Conservation (phyloP, 495 filamentous ascomycete genomes). For the Hypoxylon cercidicola region DNA sequence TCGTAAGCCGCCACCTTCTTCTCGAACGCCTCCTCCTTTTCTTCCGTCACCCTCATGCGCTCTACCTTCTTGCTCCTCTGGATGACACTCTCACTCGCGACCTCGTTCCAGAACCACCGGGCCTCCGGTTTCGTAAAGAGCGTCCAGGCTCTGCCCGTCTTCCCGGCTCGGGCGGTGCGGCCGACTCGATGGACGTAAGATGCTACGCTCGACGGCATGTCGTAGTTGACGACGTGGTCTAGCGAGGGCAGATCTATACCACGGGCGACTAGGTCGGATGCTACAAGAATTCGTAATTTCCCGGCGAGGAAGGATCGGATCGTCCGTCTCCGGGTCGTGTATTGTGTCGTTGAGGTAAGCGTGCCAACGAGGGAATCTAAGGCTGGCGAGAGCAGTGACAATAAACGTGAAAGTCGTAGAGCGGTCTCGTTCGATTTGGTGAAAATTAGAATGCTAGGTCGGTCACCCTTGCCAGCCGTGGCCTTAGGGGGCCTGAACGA, state of each 20-base stretch:
- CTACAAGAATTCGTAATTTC: slow-evolving; percentile 78
- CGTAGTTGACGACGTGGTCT: slow-evolving; percentile 92
- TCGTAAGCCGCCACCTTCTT: slow-evolving; percentile 67
- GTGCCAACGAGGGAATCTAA: slow-evolving; percentile 68
- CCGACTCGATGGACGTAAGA: slow-evolving; percentile 95
- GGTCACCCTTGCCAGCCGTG: slow-evolving; percentile 11
- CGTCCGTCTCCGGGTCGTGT: slow-evolving; percentile 66
- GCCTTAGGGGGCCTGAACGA: slow-evolving; percentile 8
- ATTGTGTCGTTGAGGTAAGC: slow-evolving; percentile 78
- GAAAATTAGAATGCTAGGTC: slow-evolving; percentile 78
- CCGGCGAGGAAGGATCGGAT: slow-evolving; percentile 70
- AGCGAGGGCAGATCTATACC: slow-evolving; percentile 87
- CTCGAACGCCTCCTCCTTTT: slow-evolving; percentile 64
- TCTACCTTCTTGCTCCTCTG: slow-evolving; percentile 51
- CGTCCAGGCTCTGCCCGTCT: slow-evolving; percentile 82
- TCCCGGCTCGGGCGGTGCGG: slow-evolving; percentile 86
- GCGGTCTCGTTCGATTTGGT: slow-evolving; percentile 88
- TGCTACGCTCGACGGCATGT: slow-evolving; percentile 80
- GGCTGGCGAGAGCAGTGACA: slow-evolving; percentile 72
- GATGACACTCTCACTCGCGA: slow-evolving; percentile 60
- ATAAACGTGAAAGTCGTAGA: slow-evolving; percentile 78
- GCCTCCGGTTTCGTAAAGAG: slow-evolving; percentile 81
- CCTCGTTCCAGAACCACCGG: slow-evolving; percentile 85
- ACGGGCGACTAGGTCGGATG: slow-evolving; percentile 90
- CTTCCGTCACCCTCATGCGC: slow-evolving; percentile 58